Base-by-base conservation (phyloP, 176 grass and related monocot species). In the Lolium rigidum region DNA sequence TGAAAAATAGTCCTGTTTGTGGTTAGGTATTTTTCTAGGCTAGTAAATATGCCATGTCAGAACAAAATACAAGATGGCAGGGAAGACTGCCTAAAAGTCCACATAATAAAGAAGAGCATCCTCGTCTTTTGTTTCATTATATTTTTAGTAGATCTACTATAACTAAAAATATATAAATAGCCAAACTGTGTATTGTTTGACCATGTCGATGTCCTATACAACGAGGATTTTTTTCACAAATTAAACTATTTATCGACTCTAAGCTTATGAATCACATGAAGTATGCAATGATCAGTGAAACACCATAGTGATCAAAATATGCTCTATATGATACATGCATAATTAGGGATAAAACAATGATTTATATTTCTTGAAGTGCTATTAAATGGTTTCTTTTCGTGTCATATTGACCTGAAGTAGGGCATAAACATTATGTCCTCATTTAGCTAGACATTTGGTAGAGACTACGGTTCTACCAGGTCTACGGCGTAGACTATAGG, bases 181-280 rank as follows among this genome's bases (percentile, higher is more conserved):
- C n/a, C n/a, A n/a, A n/a, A n/a, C n/a, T n/a, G n/a, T n/a, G n/a
- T n/a, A n/a, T n/a, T n/a, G n/a, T n/a, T n/a, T n/a, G 67, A 70
- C 37, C 37, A 70, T 10, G 8, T 59, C 56, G 8, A 70, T 70
- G 37, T 41, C 37, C 18, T 9, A 43, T 70, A 70, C 0, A 9
- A 39, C 17, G n/a, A 70, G 3, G 17, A 70, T 41, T 43, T 43
- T 70, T 59, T 59, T 70, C 37, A 41, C 0, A 43, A 10, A 43
- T 39, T 5, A 15, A 69, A 39, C 39, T 16, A 7, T 69, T 69
- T 18, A 68, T 68, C 17, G 15, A 37, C 31, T 68, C 7, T 38
- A 68, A 68, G 65, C 15, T 69, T 69, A 69, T 69, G 35, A 69
- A 70, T 70, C 17, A 41, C n/a, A n/a, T n/a, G n/a, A n/a, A n/a